Evolutionary conservation across 345 rosid species (phyloP).

Genomic region (Diplotaxis tenuifolia): DNA sequence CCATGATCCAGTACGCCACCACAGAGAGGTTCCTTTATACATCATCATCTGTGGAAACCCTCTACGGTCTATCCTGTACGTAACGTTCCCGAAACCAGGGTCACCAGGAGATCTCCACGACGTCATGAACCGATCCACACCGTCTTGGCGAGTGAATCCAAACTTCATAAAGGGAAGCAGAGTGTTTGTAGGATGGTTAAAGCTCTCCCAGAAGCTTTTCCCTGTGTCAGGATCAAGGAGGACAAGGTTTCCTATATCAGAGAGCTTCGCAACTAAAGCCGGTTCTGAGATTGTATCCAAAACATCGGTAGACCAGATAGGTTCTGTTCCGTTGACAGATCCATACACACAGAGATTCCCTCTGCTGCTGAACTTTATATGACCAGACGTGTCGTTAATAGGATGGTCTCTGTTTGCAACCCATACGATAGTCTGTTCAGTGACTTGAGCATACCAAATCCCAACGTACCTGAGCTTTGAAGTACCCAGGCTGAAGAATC

Average conservation of each 20-base stretch:
- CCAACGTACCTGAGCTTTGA: constrained; percentile 65
- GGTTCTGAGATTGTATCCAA: constrained; percentile 15
- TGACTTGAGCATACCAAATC: constrained; percentile 62
- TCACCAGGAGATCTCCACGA: constrained; percentile 58
- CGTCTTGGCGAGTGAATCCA: constrained; percentile 44
- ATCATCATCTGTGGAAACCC: constrained; percentile 54
- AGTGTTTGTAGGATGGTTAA: constrained; percentile 65
- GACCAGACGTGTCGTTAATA: constrained; percentile 44
- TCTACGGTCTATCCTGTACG: constrained; percentile 39
- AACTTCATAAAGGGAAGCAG: constrained; percentile 62
- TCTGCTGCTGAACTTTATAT: constrained; percentile 39
- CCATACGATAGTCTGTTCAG: constrained; percentile 59
- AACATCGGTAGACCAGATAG: constrained; percentile 54
- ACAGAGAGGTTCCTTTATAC: constrained; percentile 34
- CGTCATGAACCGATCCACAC: constrained; percentile 39
- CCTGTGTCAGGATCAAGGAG: constrained; percentile 35
- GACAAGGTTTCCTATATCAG: constrained; percentile 67
- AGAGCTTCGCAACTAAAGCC: constrained; percentile 44
- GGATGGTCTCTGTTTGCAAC: constrained; percentile 74
- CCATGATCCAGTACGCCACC: constrained; percentile 65
- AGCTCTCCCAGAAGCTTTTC: constrained; percentile 61
- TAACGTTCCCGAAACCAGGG: constrained; percentile 47
- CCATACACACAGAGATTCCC: constrained; percentile 44
- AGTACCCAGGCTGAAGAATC: constrained; percentile 56
- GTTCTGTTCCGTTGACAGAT: constrained; percentile 29